These are phyloP conservation scores for Aspergillus avenaceus DNA, from an alignment of 495 filamentous ascomycete genomes.

Conservation along the genomic window DNA sequence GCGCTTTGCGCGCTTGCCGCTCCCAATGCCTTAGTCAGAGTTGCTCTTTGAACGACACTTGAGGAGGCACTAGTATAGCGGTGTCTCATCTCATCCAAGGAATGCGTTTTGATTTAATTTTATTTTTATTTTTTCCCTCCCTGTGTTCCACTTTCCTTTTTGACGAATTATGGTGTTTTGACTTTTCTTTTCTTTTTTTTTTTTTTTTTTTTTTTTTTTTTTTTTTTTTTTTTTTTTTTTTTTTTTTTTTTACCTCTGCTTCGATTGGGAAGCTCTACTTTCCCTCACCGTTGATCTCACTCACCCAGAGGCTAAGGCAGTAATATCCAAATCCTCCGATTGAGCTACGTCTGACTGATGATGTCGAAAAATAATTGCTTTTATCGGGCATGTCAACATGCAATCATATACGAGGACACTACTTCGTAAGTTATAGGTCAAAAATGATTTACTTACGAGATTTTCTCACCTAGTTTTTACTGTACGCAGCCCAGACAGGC, in stretches of 20 bases:
- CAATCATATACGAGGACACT: neutral
- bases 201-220: neutral
- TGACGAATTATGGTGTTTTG: neutral
- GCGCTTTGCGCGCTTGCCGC: slow-evolving; percentile 47
- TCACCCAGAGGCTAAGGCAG: neutral
- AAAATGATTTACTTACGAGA: neutral
- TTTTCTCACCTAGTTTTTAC: neutral
- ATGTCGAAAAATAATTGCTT: slow-evolving; percentile 1
- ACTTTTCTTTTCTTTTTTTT: slow-evolving; percentile 3
- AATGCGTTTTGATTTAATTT: slow-evolving; percentile 13
- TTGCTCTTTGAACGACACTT: neutral
- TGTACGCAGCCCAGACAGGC: neutral
- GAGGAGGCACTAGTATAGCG: neutral
- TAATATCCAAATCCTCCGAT: slow-evolving; percentile 3
- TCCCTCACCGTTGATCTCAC: slow-evolving; percentile 3
- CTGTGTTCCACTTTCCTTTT: slow-evolving; percentile 1
- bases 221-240: slow-evolving; percentile 9
- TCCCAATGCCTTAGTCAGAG: neutral
- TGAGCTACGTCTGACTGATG: neutral
- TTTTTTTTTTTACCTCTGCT: slow-evolving; percentile 4
- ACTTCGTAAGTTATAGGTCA: no score
- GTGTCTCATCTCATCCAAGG: slow-evolving; percentile 14
- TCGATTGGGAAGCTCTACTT: no score
- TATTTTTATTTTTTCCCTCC: slow-evolving; percentile 8
- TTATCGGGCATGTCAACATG: neutral